Evolutionary conservation across 208 protist genomes (phyloP), one percentile per base, ranked within the genome.

Genomic region (Leishmania aethiopica): DNA sequence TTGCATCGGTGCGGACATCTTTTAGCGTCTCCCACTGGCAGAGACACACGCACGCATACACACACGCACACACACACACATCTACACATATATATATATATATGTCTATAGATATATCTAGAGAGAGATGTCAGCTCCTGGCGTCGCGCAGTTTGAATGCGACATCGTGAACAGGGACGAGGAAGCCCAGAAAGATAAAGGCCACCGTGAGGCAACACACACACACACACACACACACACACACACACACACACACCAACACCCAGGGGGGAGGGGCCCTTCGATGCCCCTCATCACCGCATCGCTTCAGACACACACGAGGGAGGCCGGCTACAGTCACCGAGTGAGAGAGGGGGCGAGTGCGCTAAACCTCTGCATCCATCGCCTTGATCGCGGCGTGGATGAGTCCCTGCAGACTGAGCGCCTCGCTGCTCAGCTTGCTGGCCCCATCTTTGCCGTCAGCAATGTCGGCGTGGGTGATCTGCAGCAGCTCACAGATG

Each of bases 341-440:
- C 3, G 8, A 42, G 3, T 49, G 45, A 47, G 45, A 42, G 45
- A 22, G 32, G 6, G 15, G 22, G 17, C 2, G 32, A 37, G 40
- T 15, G 40, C 4, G 25, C 59, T 71, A 88, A 13, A 81, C 75
- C 5, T 87, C 86, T 28, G 82, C 84, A 47, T 96, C 87, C 85
- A 97, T 95, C 37, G 94, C 94, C 59, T 86, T 89, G 75, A 95
- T 91, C 32, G 94, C 88, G 7, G 94, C 94, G 77, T 90, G 82
- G 32, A 97, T 89, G 11, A 97, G 86, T 22, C 87, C 88, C 77
- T 95, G 92, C n/a, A 97, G 71, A 13, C 84, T 88, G 15, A 73
- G 67, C 47, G 85, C 87, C 75, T 95, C 91, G 8, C 70, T 86
- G n/a, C 72, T 42, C 35, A 94, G 70, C 75, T 86, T 85, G 37